A percentile compares a stretch with the other conserved stretches of the same genome.
These are phyloP conservation scores for Triangularia setosa DNA, from an alignment of 2,329 filamentous ascomycete genomes.

Conservation along the genomic window DNA sequence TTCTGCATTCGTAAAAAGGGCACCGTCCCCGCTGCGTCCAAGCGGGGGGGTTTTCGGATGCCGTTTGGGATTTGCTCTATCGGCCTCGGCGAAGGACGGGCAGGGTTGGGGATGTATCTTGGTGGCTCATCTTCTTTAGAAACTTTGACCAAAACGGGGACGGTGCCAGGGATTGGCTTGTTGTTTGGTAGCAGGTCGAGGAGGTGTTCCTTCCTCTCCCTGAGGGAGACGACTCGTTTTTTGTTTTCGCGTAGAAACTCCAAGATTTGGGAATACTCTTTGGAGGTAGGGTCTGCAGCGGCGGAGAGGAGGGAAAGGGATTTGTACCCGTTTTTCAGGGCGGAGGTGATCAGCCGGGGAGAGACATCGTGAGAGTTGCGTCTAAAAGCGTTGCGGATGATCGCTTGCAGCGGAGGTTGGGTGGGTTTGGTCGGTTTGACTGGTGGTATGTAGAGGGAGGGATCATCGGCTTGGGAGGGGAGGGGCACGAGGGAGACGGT, in stretches of 20 bases:
- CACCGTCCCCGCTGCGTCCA: conserved; percentile 50
- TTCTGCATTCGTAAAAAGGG: conserved; percentile 65
- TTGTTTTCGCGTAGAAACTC: conserved; percentile 35
- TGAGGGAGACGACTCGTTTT: not conserved
- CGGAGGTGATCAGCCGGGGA: conserved; percentile 55
- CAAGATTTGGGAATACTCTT: conserved; percentile 39
- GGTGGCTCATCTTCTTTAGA: conserved; percentile 34
- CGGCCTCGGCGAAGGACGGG: conserved; percentile 39
- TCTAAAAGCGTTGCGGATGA: conserved; percentile 60
- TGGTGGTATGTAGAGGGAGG: conserved; percentile 48
- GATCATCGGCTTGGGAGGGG: conserved; percentile 42
- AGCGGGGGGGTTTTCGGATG: conserved; percentile 53
- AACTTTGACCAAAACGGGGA: conserved; percentile 32
- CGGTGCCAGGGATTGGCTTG: conserved; percentile 18
- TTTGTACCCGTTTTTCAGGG: conserved; percentile 64
- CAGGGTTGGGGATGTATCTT: conserved; percentile 47
- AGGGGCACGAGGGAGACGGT: conserved; percentile 53
- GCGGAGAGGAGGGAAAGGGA: conserved; percentile 41
- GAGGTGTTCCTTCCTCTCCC: not conserved
- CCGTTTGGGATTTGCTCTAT: conserved; percentile 42
- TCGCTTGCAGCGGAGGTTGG: conserved; percentile 48
- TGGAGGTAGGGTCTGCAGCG: conserved; percentile 37
- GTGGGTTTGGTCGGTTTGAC: conserved; percentile 36
- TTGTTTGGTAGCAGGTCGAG: conserved; percentile 14
- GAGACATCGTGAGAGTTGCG: conserved; percentile 57